Conservation (phyloP, 129 eudicot species). For the Pseudognaphalium luteoalbum region DNA sequence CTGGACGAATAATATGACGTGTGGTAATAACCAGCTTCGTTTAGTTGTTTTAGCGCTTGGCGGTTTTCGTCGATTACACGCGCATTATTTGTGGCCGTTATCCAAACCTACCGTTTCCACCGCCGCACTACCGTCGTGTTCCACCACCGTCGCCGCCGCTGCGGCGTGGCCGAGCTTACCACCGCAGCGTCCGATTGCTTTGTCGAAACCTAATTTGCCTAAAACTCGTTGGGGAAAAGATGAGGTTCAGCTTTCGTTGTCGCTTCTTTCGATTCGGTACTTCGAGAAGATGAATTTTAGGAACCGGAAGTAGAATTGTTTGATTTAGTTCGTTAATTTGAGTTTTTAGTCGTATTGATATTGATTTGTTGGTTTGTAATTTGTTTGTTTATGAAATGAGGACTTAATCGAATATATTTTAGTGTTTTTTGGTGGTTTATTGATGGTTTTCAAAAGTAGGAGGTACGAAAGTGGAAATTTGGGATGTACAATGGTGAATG, state of each 20-base stretch:
- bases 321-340: neutral
- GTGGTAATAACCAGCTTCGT: constrained; percentile 64
- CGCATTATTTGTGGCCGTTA: constrained; percentile 75
- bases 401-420: neutral
- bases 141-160: constrained; percentile 26
- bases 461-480: neutral
- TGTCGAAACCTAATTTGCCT: constrained; percentile 29
- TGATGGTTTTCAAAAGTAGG: neutral
- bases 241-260: constrained; percentile 76
- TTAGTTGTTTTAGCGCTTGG: constrained; percentile 87
- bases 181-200: constrained; percentile 31
- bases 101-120: constrained; percentile 49
- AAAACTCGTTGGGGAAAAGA: constrained; percentile 88
- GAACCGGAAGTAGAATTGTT: constrained; percentile 33
- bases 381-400: neutral
- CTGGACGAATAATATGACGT: constrained; percentile 42
- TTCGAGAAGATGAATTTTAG: constrained; percentile 83
- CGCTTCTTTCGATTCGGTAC: constrained; percentile 77
- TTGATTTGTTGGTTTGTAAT: no score
- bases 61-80: constrained; percentile 73
- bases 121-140: constrained; percentile 1
- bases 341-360: no score
- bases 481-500: neutral
- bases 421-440: constrained; percentile 8
- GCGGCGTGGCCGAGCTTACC: constrained; percentile 59